These are phyloP conservation scores for Bryoglossum gracile DNA, from an alignment of 495 filamentous ascomycete genomes.

Conservation along the genomic window DNA sequence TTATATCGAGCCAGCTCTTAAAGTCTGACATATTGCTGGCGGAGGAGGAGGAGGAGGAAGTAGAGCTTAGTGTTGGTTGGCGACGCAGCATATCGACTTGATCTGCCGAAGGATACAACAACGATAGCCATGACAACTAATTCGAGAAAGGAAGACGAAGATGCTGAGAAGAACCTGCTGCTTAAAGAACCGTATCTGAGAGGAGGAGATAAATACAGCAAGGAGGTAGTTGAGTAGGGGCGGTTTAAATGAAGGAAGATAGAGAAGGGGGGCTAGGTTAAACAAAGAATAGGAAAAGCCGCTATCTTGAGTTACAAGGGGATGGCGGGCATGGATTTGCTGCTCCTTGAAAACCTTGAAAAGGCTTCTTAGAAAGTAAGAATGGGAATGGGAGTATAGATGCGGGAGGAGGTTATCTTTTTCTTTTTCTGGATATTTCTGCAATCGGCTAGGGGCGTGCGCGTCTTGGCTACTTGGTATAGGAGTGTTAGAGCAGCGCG, in stretches of 20 bases:
- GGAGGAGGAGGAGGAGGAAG: constrained; percentile 8
- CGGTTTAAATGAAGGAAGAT: constrained; percentile 16
- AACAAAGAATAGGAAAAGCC: constrained; percentile 14
- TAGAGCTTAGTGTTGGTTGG: background rate
- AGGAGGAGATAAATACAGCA: constrained; percentile 10
- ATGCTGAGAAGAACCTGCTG: constrained; percentile 6
- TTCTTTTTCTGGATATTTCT: no score
- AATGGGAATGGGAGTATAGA: constrained; percentile 8
- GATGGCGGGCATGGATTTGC: constrained; percentile 16
- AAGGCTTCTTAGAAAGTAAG: constrained; percentile 8
- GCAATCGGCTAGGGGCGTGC: no score
- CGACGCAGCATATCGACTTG: constrained; percentile 1
- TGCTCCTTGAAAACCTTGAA: constrained; percentile 10
- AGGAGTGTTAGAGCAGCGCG: no score
- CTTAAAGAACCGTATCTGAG: constrained; percentile 2
- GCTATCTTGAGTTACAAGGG: constrained; percentile 18
- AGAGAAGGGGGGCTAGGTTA: constrained; percentile 11
- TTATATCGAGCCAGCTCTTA: constrained; percentile 11
- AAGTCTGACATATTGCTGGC: constrained; percentile 1
- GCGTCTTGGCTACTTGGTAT: no score
- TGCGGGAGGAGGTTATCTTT: no score
- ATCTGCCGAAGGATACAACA: constrained; percentile 1
- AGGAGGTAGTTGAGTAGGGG: constrained; percentile 16
- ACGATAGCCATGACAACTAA: background rate
- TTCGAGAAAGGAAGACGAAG: background rate